A percentile compares a stretch with the other conserved stretches of the same genome.
Evolutionary conservation across 2,329 filamentous ascomycete genomes (phyloP).

Genomic region (Cladosporium phlei): DNA sequence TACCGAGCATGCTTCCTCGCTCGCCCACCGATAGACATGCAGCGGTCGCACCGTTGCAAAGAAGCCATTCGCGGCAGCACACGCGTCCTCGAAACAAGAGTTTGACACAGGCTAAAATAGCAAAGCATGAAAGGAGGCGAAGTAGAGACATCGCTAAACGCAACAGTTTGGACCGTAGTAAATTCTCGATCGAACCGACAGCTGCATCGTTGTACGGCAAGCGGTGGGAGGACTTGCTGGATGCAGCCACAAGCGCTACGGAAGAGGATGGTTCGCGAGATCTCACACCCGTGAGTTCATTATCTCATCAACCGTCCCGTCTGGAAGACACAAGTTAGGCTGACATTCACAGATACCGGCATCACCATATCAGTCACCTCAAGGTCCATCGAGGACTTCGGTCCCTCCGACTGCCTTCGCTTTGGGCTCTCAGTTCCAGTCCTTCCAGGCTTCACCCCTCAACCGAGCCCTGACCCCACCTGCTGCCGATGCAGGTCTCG

Average conservation of each 20-base stretch:
- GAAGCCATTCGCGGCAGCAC: slow-evolving; percentile 58
- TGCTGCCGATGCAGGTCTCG: slow-evolving; percentile 38
- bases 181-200: slow-evolving; percentile 78
- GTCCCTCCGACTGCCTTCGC: slow-evolving; percentile 50
- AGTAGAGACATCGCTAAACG: slow-evolving; percentile 72
- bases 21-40: slow-evolving; percentile 78
- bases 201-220: slow-evolving; percentile 71
- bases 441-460: slow-evolving; percentile 83
- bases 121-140: slow-evolving; percentile 74
- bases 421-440: slow-evolving; percentile 49
- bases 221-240: slow-evolving; percentile 93
- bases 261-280: slow-evolving; percentile 82
- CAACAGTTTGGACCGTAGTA: slow-evolving; percentile 71
- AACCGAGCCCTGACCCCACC: slow-evolving; percentile 89
- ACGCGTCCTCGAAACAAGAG: slow-evolving; percentile 79
- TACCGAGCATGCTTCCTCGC: slow-evolving; percentile 75
- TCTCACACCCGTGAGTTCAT: slow-evolving; percentile 72
- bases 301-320: no score
- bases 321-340: neutral
- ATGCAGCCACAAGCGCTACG: slow-evolving; percentile 86
- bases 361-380: slow-evolving; percentile 49
- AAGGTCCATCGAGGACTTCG: slow-evolving; percentile 53
- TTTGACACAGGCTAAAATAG: slow-evolving; percentile 68
- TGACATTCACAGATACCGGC: slow-evolving; percentile 37
- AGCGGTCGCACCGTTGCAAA: slow-evolving; percentile 79